Evolutionary conservation across 2,329 filamentous ascomycete species (phyloP), one percentile per base, ranked within the genome.

Genomic region (Aureobasidium zeae): DNA sequence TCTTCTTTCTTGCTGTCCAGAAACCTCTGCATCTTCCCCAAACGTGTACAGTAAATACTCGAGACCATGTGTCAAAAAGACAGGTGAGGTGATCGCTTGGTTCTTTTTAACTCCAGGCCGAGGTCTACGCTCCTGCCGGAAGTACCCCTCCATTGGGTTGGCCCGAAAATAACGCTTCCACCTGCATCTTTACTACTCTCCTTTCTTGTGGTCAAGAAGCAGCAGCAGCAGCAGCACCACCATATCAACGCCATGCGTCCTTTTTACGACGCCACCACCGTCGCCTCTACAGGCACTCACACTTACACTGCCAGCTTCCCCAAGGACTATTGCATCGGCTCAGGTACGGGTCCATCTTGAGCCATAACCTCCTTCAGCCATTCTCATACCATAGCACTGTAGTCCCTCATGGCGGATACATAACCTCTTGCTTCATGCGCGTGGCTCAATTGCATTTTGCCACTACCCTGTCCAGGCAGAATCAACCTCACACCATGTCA

Each of bases 361-460:
- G n/a, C n/a, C n/a, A 8, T 16, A 26, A 13, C 12, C 35, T n/a
- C 13, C 16, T 6, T 8, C 12, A 19, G n/a, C 19, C 26, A 11
- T 36, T 38, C 32, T 36, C 17, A 35, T 30, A 13, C 7, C 17
- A 36, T 4, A 16, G 26, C 9, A 8, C 19, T 26, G 25, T 54
- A 80, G 81, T 85, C 10, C 80, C 81, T 5, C 79, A 86, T 58
- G 81, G 81, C 41, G 81, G 81, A 46, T 82, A 80, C 53, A 74
- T 83, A 12, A 79, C 79, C 8, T 70, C 77, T 0, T 68, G 73
- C 36, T 70, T 86, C 49, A 69, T 81, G 49, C 68, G 70, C 43
- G 74, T 78, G 13, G 76, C 76, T 17, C 62, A 64, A 8, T 68
- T 64, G 2, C 79, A 83, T 59, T 80, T 81, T 63, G 60, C 51